Base-by-base conservation (phyloP, 2,329 filamentous ascomycete species). In the Fusarium begoniae region DNA sequence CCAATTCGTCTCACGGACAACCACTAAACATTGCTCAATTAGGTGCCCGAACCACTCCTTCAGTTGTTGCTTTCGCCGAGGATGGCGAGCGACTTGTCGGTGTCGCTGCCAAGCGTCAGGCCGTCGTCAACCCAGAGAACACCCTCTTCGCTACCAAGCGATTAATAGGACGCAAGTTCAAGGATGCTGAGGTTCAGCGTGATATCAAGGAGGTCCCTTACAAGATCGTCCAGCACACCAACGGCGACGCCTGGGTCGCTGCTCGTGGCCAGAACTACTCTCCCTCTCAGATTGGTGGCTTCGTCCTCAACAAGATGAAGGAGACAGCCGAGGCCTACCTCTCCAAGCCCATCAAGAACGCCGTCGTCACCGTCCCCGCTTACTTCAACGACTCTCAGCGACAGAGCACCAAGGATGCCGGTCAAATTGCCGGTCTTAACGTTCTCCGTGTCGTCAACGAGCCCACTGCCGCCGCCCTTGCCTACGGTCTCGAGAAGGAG, bases 371-470 rank as follows among this genome's bases (percentile, higher is more conserved):
- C 71, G 95, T 98, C 43, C 95, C 95, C 74, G 95, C 95, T 80
- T 98, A 98, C 90, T 98, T 98, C 91, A 98, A 98, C 86, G 95
- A 98, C 86, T 95, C 94, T 70, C 95, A 98, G 88, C 94, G 95
- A 87, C 96, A 98, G 87, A 95, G 95, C 79, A 98, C 95, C 86
- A 98, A 98, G 91, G 95, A 98, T 83, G 96, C 96, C 76, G 96
- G 96, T 86, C 94, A 97, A 85, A 98, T 98, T 80, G 90, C 96
- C 80, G 96, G 96, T 83, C 90, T 98, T 63, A 98, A 98, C 84
- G 96, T 98, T 78, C 93, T 98, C 80, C 95, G 96, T 91, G 95
- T 98, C 70, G 94, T 98, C 76, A 98, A 98, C 89, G 96, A 98
- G 90, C 96, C 96, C 70, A 98, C 96, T 77, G 96, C 96, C 81